A percentile compares a stretch with the other conserved stretches of the same genome.
Conservation (phyloP, 257 asterid species). For the Mitragyna speciosa region DNA sequence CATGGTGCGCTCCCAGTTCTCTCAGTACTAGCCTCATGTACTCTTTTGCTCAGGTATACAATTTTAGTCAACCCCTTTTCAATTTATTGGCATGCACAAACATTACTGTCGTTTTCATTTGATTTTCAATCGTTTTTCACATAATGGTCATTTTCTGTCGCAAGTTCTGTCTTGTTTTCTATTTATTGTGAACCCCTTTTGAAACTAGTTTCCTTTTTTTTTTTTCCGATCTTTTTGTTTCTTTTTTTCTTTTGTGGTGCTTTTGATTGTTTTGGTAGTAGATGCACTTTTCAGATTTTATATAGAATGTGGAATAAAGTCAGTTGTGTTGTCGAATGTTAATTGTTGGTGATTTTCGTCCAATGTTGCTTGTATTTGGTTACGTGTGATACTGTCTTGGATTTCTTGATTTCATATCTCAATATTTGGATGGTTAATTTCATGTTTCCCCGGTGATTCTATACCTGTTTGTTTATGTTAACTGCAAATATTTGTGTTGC, state of each 20-base stretch:
- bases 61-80: background rate
- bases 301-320: background rate
- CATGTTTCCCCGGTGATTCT: too few species aligned
- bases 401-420: too few species aligned
- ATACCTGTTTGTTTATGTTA: too few species aligned
- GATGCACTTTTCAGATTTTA: background rate
- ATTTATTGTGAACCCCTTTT: background rate
- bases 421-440: too few species aligned
- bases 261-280: background rate
- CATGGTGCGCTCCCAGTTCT: constrained; percentile 55
- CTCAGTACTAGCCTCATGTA: constrained; percentile 47
- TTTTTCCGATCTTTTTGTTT: too few species aligned
- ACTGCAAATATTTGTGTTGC: too few species aligned
- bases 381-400: too few species aligned
- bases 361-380: too few species aligned
- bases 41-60: constrained; percentile 47
- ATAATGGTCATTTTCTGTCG: too few species aligned
- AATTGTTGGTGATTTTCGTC: background rate
- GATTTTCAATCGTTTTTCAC: background rate
- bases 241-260: too few species aligned
- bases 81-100: background rate
- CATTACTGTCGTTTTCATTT: background rate
- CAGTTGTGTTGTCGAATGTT: background rate
- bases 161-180: background rate
- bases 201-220: background rate